Evolutionary conservation across 208 protist species (phyloP), one percentile per base, ranked within the genome.

Genomic region (Acanthamoeba lenticulata): DNA sequence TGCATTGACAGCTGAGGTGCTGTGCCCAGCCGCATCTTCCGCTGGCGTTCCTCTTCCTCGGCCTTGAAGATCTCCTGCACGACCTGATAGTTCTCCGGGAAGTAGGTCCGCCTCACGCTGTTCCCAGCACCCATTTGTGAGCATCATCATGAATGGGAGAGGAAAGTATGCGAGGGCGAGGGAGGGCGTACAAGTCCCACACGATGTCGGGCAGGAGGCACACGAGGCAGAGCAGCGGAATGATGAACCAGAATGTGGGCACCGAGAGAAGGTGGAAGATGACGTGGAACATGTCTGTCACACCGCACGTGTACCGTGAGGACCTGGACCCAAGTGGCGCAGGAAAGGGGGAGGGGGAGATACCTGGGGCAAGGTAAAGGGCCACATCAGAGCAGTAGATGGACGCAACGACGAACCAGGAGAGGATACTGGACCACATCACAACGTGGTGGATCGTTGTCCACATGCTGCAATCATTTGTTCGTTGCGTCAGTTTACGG

Each of bases 21-120:
- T n/a, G n/a, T 17, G 57, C 27, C 57, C 67, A 44, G 32, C 3
- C 17, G 67, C 29, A 36, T 40, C 36, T 44, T 77, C 13, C 69
- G 69, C 42, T 85, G 9, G n/a, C n/a, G n/a, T 42, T 52, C 42
- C 29, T 47, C 74, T 19, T 27, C 19, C 45, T 85, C 74, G 74
- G 44, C 38, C 42, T 5, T 7, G 74, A 45, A 90, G 52, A 90
- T 62, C 55, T 90, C 83, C 57, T 90, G 83, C 6, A 90, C 83
- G 29, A 90, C 57, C 52, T 90, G 52, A 21, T 69, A 90, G 36
- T 90, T 90, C 9, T 60, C 45, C 38, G 83, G 83, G 83, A 60
- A 69, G 83, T 90, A 90, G 7, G 83, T 90, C n/a, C 83, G 83
- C 45, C n/a, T 69, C 21, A 90, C 57, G 44, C 83, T 90, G 81